Conservation (phyloP, 768 basidiomycete genomes). For the Trametes cubensis region DNA sequence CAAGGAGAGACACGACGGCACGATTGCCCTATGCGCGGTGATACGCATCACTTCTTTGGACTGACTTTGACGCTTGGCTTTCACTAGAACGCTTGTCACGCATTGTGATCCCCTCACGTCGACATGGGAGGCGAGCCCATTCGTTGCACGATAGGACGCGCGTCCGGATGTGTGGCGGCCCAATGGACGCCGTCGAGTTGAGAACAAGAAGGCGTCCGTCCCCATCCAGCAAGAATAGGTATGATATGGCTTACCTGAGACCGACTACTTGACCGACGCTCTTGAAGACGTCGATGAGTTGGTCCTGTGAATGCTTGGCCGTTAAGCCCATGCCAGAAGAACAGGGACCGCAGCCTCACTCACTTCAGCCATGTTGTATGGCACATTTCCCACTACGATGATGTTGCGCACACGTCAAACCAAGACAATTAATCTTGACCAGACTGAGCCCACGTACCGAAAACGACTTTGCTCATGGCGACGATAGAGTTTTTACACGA, state of each 20-base stretch:
- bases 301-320: slow-evolving; percentile 50
- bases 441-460: slow-evolving; percentile 45
- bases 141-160: too few species aligned
- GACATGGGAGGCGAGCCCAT: too few species aligned
- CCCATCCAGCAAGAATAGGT: not conserved
- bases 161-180: too few species aligned
- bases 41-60: too few species aligned
- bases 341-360: slow-evolving; percentile 25
- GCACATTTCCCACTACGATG: slow-evolving; percentile 78
- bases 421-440: not conserved
- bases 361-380: slow-evolving; percentile 85
- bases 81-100: too few species aligned
- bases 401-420: slow-evolving; percentile 4
- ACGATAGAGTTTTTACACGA: not conserved
- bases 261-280: slow-evolving; percentile 86
- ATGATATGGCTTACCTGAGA: slow-evolving; percentile 69
- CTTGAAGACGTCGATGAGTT: slow-evolving; percentile 86
- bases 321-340: slow-evolving; percentile 7
- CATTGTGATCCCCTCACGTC: too few species aligned
- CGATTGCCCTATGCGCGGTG: too few species aligned
- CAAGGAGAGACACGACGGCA: too few species aligned
- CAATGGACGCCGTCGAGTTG: too few species aligned
- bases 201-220: too few species aligned
- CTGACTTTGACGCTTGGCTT: too few species aligned
- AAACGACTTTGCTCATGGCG: slow-evolving; percentile 30